These are phyloP conservation scores for Pseudognaphalium luteoalbum DNA, from an alignment of 129 eudicot genomes.

Conservation along the genomic window DNA sequence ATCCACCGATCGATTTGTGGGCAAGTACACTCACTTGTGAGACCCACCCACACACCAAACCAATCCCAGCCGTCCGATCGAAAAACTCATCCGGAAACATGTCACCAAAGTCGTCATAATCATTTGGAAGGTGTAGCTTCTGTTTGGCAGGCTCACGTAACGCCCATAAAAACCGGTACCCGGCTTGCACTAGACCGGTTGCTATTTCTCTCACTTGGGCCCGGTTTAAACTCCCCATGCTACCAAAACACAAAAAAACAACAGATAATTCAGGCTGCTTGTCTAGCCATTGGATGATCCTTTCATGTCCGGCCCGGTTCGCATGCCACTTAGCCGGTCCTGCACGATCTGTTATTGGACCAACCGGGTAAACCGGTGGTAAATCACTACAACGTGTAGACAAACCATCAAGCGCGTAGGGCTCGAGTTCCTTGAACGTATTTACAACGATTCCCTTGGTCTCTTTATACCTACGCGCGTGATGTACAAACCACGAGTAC, in stretches of 20 bases:
- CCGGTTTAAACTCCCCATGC: constrained; percentile 33
- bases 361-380: constrained; percentile 46
- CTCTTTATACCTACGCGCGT: constrained; percentile 32
- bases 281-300: constrained; percentile 27
- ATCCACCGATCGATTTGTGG: constrained; percentile 38
- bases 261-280: constrained; percentile 39
- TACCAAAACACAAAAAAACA: constrained; percentile 53
- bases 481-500: constrained; percentile 25
- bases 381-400: not conserved
- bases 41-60: constrained; percentile 44
- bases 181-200: constrained; percentile 31
- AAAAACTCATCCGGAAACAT: constrained; percentile 41
- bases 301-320: constrained; percentile 21
- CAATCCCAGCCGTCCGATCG: constrained; percentile 25
- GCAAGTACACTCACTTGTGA: constrained; percentile 44
- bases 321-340: constrained; percentile 33
- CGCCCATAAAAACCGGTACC: constrained; percentile 44
- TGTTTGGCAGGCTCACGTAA: constrained; percentile 24
- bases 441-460: constrained; percentile 44
- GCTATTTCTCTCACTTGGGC: constrained; percentile 37
- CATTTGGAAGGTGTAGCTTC: constrained; percentile 12
- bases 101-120: constrained; percentile 11
- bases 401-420: constrained; percentile 22
- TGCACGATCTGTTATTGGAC: constrained; percentile 36
- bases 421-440: constrained; percentile 35